Percentiles rank a stretch among this genome's conserved stretches.
Conservation (phyloP, 306 rosid species). For the Dryas drummondii region DNA sequence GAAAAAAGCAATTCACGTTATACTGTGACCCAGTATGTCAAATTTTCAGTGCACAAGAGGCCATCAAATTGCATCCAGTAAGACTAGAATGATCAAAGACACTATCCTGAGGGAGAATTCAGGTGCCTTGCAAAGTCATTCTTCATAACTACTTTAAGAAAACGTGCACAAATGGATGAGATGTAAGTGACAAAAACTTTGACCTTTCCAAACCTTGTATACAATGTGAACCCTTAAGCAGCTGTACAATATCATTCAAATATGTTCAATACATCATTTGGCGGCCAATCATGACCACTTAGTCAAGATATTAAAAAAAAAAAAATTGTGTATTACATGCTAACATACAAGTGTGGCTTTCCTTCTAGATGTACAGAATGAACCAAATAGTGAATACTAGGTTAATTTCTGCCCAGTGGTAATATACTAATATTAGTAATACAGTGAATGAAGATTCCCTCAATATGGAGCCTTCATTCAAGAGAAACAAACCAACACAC, state of each 20-base stretch:
- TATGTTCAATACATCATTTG: constrained; percentile 25
- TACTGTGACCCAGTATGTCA: no score
- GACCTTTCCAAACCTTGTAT: background rate
- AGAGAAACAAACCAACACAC: constrained; percentile 18
- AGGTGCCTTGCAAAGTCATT: no score
- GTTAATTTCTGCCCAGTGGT: constrained; percentile 24
- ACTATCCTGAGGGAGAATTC: no score
- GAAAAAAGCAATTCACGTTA: no score
- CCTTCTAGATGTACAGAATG: constrained; percentile 21
- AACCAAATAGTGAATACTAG: constrained; percentile 16
- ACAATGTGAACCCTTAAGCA: background rate
- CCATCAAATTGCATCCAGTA: no score
- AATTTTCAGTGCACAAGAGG: no score
- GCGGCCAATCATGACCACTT: constrained; percentile 29
- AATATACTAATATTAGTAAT: background rate
- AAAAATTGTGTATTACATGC: constrained; percentile 17
- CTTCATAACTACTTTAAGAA: background rate
- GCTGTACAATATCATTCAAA: constrained; percentile 29
- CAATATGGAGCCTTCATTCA: constrained; percentile 29
- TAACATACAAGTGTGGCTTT: constrained; percentile 18
- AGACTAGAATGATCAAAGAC: no score
- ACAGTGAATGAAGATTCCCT: constrained; percentile 20
- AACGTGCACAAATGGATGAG: background rate
- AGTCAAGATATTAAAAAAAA: constrained; percentile 20
- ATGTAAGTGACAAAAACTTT: background rate